Base-by-base conservation (phyloP, 2,329 filamentous ascomycete species). In the Cercospora janseana region DNA sequence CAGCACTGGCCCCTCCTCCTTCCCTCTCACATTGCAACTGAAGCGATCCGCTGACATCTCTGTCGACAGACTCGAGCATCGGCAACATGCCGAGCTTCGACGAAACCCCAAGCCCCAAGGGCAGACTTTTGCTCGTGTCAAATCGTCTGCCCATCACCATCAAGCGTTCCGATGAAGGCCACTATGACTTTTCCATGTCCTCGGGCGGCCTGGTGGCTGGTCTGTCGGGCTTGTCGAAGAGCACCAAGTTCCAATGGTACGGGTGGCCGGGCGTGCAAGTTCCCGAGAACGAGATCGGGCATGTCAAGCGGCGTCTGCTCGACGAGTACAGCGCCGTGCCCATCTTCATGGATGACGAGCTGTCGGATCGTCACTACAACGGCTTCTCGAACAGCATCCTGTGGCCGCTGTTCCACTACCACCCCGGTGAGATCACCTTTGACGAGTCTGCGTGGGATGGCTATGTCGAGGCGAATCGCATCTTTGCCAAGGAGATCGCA, bases 381-480 rank as follows among this genome's bases (percentile, higher is more conserved):
- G 93, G 93, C 40, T 97, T 97, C 70, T 92, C 91, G 28, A 97
- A 98, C 72, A 94, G 89, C 6, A 97, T 97, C 69, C 84, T 98
- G 54, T 98, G 93, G 93, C 93, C 93, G 2, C 83, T 98, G 29
- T 95, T 98, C 77, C 93, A 97, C 75, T 97, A 97, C 74, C 93
- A 98, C 71, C 92, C 93, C 43, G 92, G 92, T 67, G 92, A 97
- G 77, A 96, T 97, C 63, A 95, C 90, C 35, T 97, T 97, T 69
- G 91, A 97, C 73, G 92, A 97, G 73, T 86, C 85, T 32, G 87
- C 90, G 3, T 98, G 93, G 93, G 80, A 85, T 18, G 92, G 90
- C 45, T 97, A 97, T 75, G 85, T 85, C 64, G 87, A 95, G 66
- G 92, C 94, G 59, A 98, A 97, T 72, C 82, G 86, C 40, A 79